Evolutionary conservation across 306 rosid species (phyloP).

Genomic region (Canavalia gladiata): DNA sequence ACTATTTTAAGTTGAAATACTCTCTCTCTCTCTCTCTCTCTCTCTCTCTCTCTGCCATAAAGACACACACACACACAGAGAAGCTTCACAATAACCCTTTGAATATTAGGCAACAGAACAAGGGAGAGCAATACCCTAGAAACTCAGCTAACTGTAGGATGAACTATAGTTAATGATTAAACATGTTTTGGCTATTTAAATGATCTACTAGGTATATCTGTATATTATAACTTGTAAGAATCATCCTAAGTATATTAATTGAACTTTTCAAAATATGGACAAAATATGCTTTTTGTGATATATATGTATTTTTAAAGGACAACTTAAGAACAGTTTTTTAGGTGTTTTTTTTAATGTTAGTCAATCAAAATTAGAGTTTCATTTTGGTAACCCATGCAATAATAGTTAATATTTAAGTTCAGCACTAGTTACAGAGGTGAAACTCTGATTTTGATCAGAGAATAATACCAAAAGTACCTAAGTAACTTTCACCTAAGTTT

Average conservation of each 20-base stretch:
- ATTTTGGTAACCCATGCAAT: too few relatives aligned
- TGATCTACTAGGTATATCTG: slow-evolving; percentile 1
- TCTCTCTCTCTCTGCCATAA: neutral
- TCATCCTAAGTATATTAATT: neutral
- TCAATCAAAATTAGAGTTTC: too few relatives aligned
- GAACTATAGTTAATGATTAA: slow-evolving; percentile 10
- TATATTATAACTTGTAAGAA: neutral
- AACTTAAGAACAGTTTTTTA: too few relatives aligned
- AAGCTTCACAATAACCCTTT: neutral
- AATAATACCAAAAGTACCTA: too few relatives aligned
- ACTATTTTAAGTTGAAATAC: neutral
- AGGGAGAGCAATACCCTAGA: slow-evolving; percentile 34
- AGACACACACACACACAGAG: neutral
- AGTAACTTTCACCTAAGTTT: too few relatives aligned
- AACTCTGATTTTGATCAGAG: too few relatives aligned
- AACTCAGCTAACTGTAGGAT: slow-evolving; percentile 16
- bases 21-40: too few relatives aligned
- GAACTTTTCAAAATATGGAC: neutral
- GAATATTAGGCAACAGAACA: slow-evolving; percentile 1
- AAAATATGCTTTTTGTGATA: neutral
- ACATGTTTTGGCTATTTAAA: slow-evolving; percentile 31
- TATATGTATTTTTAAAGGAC: neutral
- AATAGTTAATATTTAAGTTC: too few relatives aligned
- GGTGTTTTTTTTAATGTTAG: too few relatives aligned
- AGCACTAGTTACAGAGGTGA: too few relatives aligned